phyloP scores from a whole-genome alignment of 1,284 basidiomycete species.

The Uromyces viciae-fabae region DNA sequence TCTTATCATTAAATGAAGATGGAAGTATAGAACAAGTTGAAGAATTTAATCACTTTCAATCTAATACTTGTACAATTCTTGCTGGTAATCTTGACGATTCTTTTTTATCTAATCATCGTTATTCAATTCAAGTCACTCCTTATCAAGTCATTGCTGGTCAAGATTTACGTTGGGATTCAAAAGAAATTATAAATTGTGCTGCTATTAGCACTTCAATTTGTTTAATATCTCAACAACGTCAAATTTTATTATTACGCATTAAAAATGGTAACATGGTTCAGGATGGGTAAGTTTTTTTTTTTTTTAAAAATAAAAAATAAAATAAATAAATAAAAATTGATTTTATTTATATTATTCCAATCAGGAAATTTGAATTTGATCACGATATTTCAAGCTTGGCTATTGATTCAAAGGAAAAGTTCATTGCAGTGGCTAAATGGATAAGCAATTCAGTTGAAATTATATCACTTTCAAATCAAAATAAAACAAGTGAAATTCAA shows the following conservation, averaged over 20 bases:
- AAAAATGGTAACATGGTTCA: constrained; percentile 12
- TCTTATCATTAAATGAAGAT: constrained; percentile 21
- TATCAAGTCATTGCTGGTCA: constrained; percentile 22
- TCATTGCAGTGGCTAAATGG: constrained; percentile 33
- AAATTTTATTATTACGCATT: neutral
- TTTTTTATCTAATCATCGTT: neutral
- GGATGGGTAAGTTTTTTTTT: constrained; percentile 3
- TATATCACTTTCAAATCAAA: neutral
- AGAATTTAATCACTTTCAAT: constrained; percentile 11
- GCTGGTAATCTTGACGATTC: neutral
- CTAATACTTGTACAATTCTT: constrained; percentile 21
- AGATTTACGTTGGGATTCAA: neutral
- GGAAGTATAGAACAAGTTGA: constrained; percentile 21
- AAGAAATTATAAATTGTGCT: neutral
- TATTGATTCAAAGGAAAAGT: constrained; percentile 10
- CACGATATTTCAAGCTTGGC: constrained; percentile 35
- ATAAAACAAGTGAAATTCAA: neutral
- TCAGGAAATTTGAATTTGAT: neutral
- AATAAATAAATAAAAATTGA: too few relatives aligned
- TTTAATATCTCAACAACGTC: constrained; percentile 1
- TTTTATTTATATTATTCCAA: too few relatives aligned
- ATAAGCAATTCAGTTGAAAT: constrained; percentile 22
- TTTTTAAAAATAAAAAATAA: too few relatives aligned
- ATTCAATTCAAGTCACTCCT: constrained; percentile 22
- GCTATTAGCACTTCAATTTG: neutral